Evolutionary conservation across 2,329 filamentous ascomycete species (phyloP).

Genomic region (Aaosphaeria arxii): DNA sequence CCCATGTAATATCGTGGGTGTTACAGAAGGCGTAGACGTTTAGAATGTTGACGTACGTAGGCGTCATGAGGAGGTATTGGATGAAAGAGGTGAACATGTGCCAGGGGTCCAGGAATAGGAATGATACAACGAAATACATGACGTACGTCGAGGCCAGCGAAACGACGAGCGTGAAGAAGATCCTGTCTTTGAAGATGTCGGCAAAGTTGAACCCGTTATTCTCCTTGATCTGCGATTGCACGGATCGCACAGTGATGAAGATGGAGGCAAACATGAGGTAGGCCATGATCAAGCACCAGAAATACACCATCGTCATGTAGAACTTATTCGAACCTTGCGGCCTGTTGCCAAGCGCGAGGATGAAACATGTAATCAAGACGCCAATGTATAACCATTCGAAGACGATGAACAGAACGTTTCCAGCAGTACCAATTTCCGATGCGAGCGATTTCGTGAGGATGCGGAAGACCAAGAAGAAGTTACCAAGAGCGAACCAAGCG

Average conservation of each 20-base stretch:
- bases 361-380: slow-evolving; percentile 90
- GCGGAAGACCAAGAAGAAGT: slow-evolving; percentile 98
- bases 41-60: slow-evolving; percentile 96
- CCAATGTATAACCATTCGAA: slow-evolving; percentile 97
- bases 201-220: slow-evolving; percentile 65
- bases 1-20: slow-evolving; percentile 96
- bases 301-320: slow-evolving; percentile 97
- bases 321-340: slow-evolving; percentile 90
- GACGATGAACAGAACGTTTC: slow-evolving; percentile 77
- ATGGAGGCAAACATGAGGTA: slow-evolving; percentile 90
- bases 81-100: slow-evolving; percentile 95
- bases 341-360: slow-evolving; percentile 88
- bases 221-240: slow-evolving; percentile 64
- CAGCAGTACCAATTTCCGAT: slow-evolving; percentile 71
- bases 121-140: slow-evolving; percentile 85
- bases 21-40: slow-evolving; percentile 99
- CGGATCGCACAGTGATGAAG: slow-evolving; percentile 86
- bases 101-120: slow-evolving; percentile 98
- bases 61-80: slow-evolving; percentile 92
- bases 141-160: slow-evolving; percentile 90
- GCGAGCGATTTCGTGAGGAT: slow-evolving; percentile 89
- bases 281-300: slow-evolving; percentile 95
- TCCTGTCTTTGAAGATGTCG: slow-evolving; percentile 77
- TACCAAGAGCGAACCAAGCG: slow-evolving; percentile 96
- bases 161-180: slow-evolving; percentile 92